A percentile compares a stretch with the other conserved stretches of the same genome.
Evolutionary conservation across 176 grass and related monocot genomes (phyloP).

Genomic region (Zizania latifolia): DNA sequence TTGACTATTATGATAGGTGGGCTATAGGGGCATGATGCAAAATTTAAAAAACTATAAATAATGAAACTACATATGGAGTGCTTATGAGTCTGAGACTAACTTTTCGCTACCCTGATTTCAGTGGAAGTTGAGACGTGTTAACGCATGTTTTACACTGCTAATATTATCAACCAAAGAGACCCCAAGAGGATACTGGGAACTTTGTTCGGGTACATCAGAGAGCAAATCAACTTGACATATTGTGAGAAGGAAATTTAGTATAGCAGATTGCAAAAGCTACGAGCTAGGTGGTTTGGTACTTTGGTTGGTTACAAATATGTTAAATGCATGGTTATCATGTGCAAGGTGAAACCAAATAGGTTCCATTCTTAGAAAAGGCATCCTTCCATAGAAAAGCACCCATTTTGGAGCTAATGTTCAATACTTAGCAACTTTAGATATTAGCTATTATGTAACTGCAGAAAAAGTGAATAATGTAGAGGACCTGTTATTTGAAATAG

Average conservation of each 20-base stretch:
- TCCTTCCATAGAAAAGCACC: neutral
- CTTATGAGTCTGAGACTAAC: neutral
- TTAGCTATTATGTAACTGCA: neutral
- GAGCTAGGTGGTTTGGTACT: neutral
- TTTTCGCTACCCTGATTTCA: neutral
- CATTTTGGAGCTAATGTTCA: neutral
- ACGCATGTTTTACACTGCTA: neutral
- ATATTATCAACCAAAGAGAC: neutral
- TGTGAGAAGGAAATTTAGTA: neutral
- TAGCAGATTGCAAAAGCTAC: neutral
- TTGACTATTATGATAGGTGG: too few relatives aligned
- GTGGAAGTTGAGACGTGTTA: neutral
- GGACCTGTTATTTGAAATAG: constrained; percentile 97
- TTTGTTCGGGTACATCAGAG: neutral
- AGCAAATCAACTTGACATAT: neutral
- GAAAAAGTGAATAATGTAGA: constrained; percentile 14
- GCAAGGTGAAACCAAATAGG: constrained; percentile 6
- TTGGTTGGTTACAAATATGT: neutral
- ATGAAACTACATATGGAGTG: neutral
- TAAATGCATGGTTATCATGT: neutral
- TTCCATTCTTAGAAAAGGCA: too few relatives aligned
- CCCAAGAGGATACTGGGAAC: neutral
- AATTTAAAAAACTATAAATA: constrained; percentile 4
- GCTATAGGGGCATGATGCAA: too few relatives aligned
- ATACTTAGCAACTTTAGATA: neutral